Percentiles rank a stretch among this genome's conserved stretches.
Evolutionary conservation across 352 stramenopile species (phyloP).

Genomic region (Phytophthora fragariaefolia): DNA sequence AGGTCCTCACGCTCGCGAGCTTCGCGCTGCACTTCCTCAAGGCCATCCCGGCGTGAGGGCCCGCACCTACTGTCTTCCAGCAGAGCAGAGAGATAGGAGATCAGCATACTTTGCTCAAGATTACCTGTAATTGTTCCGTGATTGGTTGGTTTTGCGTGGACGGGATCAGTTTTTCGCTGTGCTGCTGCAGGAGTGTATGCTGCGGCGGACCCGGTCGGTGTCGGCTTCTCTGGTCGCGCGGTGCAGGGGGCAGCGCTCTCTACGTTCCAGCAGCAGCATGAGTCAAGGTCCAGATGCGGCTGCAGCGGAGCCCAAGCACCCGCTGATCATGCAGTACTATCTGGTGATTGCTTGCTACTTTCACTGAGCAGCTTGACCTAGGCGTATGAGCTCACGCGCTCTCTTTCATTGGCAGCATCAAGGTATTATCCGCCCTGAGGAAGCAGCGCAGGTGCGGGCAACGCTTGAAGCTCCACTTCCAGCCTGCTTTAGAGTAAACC

Average conservation of each 20-base stretch:
- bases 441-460: slow-evolving; percentile 49
- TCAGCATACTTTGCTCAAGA: slow-evolving; percentile 35
- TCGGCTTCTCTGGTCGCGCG: slow-evolving; percentile 6
- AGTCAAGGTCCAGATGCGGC: slow-evolving; percentile 1
- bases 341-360: slow-evolving; percentile 48
- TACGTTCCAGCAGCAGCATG: slow-evolving; percentile 18
- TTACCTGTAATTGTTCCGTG: slow-evolving; percentile 22
- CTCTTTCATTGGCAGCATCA: slow-evolving; percentile 43
- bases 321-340: slow-evolving; percentile 76
- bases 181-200: slow-evolving; percentile 13
- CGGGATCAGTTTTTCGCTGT: slow-evolving; percentile 15
- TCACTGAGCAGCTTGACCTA: too few species aligned
- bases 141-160: slow-evolving; percentile 37
- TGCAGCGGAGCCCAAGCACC: slow-evolving; percentile 32
- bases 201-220: slow-evolving; percentile 16
- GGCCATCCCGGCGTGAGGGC: slow-evolving; percentile 39
- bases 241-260: slow-evolving; percentile 15
- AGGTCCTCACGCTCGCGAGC: slow-evolving; percentile 52
- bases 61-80: not conserved
- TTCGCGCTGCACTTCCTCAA: slow-evolving; percentile 63
- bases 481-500: slow-evolving; percentile 78
- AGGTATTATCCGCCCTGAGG: slow-evolving; percentile 58
- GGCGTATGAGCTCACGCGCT: slow-evolving; percentile 4
- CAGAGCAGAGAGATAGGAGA: slow-evolving; percentile 6
- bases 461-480: slow-evolving; percentile 66